A percentile compares a stretch with the other conserved stretches of the same genome.
Conservation (phyloP, 768 basidiomycete genomes). For the Tephrocybe sp. region DNA sequence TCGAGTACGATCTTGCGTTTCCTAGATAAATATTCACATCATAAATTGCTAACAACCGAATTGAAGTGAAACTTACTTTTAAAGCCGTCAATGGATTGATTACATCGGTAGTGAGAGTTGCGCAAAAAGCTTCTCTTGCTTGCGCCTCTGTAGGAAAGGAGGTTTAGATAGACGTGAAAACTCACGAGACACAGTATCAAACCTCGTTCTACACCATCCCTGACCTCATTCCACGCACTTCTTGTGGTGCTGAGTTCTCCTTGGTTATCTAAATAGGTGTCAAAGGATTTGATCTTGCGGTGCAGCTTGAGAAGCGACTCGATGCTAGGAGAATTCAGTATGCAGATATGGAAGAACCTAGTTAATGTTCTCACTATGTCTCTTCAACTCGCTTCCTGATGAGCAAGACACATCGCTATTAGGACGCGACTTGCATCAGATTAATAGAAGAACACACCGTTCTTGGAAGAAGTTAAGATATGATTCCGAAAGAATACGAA, state of each 20-base stretch:
- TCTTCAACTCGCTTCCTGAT: constrained; percentile 86
- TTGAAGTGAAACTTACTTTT: constrained; percentile 44
- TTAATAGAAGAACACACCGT: constrained; percentile 45
- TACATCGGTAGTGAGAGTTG: constrained; percentile 69
- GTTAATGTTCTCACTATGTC: constrained; percentile 55
- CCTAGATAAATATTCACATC: constrained; percentile 38
- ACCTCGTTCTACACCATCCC: constrained; percentile 86
- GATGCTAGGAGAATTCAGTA: constrained; percentile 43
- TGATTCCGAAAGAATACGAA: constrained; percentile 67
- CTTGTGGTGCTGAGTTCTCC: constrained; percentile 61
- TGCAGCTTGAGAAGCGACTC: constrained; percentile 74
- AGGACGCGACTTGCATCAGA: constrained; percentile 13
- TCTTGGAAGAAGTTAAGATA: constrained; percentile 86
- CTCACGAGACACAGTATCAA: constrained; percentile 12
- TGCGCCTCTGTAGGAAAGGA: constrained; percentile 60
- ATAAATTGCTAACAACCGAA: constrained; percentile 1
- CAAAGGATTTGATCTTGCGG: constrained; percentile 65
- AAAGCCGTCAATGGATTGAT: constrained; percentile 63
- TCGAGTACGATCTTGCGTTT: constrained; percentile 88
- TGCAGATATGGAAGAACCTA: neutral
- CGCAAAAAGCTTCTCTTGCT: constrained; percentile 74
- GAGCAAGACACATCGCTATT: constrained; percentile 18
- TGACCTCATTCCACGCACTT: constrained; percentile 78
- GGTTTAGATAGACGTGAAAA: constrained; percentile 10
- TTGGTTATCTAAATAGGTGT: constrained; percentile 72